Evolutionary conservation across 495 filamentous ascomycete species (phyloP).

Genomic region (Hypoxylon lenormandii): DNA sequence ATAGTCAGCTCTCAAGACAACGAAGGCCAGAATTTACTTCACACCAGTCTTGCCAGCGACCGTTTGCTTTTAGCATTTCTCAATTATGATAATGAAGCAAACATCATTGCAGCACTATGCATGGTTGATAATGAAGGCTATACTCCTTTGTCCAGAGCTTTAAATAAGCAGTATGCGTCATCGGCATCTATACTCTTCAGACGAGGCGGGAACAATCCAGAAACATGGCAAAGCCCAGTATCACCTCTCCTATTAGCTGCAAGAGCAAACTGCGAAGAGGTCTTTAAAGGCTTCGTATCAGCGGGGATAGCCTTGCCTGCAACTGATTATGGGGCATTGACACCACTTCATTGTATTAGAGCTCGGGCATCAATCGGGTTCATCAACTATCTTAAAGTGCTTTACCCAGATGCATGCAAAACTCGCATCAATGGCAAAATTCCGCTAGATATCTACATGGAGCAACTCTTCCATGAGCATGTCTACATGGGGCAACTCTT

Average conservation of each 20-base stretch:
- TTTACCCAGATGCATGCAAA: conserved; percentile 9
- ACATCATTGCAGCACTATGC: neutral
- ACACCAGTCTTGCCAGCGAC: neutral
- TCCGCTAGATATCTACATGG: neutral
- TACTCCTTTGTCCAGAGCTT: conserved; percentile 7
- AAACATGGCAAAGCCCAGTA: conserved; percentile 15
- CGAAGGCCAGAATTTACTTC: conserved; percentile 2
- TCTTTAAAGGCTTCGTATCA: neutral
- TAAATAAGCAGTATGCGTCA: neutral
- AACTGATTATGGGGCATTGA: neutral
- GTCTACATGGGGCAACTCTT: neutral
- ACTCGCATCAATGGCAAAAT: neutral
- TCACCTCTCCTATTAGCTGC: neutral
- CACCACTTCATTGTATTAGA: conserved; percentile 7
- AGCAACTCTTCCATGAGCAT: neutral
- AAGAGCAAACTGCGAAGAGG: neutral
- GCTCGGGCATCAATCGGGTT: neutral
- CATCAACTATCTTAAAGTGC: conserved; percentile 9
- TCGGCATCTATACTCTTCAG: conserved; percentile 16
- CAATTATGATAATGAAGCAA: neutral
- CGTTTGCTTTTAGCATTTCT: neutral
- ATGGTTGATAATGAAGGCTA: conserved; percentile 2
- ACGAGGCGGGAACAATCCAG: neutral
- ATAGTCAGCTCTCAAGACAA: neutral
- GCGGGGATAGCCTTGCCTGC: neutral